Conservation (phyloP, 2,329 filamentous ascomycete species). For the Scedosporium boydii region DNA sequence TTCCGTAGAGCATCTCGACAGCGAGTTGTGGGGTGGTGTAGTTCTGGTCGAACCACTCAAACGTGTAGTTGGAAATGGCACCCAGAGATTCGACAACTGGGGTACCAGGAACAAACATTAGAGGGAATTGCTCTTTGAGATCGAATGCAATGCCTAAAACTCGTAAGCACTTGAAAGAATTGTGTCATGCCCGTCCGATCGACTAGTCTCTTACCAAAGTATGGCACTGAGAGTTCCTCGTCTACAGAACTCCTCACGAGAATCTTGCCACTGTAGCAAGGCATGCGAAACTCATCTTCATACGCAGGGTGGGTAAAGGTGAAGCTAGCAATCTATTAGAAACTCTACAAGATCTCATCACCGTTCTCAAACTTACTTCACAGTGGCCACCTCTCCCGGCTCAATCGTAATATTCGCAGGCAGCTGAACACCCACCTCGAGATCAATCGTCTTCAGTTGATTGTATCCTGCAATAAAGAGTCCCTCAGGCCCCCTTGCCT, state of each 20-base stretch:
- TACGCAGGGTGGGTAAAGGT: constrained; percentile 17
- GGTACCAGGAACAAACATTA: neutral
- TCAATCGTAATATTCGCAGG: constrained; percentile 2
- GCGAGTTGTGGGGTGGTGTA: neutral
- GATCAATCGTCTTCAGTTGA: constrained; percentile 1
- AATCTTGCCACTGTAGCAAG: constrained; percentile 35
- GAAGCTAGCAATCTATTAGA: constrained; percentile 9
- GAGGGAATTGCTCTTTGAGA: constrained; percentile 2
- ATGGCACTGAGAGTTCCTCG: constrained; percentile 31
- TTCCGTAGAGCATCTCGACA: constrained; percentile 8
- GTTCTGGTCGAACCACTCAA: constrained; percentile 4
- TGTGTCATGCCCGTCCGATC: neutral
- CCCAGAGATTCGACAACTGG: neutral
- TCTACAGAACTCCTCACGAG: constrained; percentile 28
- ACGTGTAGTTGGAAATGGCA: neutral
- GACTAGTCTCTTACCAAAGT: constrained; percentile 12
- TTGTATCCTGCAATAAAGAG: constrained; percentile 1
- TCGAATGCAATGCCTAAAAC: neutral
- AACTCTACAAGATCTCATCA: neutral
- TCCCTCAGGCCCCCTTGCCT: constrained; percentile 16
- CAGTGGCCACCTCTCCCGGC: neutral
- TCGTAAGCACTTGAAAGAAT: neutral
- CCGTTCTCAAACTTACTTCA: constrained; percentile 2
- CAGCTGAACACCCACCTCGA: constrained; percentile 4
- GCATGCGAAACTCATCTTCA: constrained; percentile 21